phyloP scores from a whole-genome alignment of 257 asterid species.

The Capsicum rhomboideum region DNA sequence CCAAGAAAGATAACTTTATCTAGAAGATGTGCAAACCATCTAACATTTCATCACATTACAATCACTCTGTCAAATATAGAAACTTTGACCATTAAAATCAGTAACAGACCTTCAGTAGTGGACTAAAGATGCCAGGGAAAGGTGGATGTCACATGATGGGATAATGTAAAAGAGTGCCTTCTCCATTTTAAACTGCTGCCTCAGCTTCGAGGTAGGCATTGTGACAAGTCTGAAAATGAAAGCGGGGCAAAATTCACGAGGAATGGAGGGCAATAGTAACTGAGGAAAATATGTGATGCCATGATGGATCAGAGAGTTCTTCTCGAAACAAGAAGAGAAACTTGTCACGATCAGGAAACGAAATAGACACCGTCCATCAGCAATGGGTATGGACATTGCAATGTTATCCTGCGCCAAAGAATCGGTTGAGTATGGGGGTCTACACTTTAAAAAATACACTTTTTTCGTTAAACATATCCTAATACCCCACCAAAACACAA shows the following conservation, averaged over 20 bases:
- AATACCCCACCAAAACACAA: slow-evolving; percentile 35
- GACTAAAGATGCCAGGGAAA: slow-evolving; percentile 54
- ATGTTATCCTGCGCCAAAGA: slow-evolving; percentile 76
- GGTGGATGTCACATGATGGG: slow-evolving; percentile 49
- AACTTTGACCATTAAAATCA: slow-evolving; percentile 41
- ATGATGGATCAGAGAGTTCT: slow-evolving; percentile 51
- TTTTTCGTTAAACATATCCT: slow-evolving; percentile 28
- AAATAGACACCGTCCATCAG: slow-evolving; percentile 54
- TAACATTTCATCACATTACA: slow-evolving; percentile 24
- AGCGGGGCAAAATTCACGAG: slow-evolving; percentile 50
- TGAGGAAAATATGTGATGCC: slow-evolving; percentile 50
- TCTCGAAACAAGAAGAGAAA: slow-evolving; percentile 46
- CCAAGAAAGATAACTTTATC: not conserved
- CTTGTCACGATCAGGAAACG: slow-evolving; percentile 51
- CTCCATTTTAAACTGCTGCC: slow-evolving; percentile 50
- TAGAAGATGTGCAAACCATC: slow-evolving; percentile 21
- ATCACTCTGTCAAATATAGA: slow-evolving; percentile 33
- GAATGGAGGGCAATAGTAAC: slow-evolving; percentile 50
- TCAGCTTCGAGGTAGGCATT: slow-evolving; percentile 48
- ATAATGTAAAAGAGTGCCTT: slow-evolving; percentile 43
- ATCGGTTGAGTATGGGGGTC: slow-evolving; percentile 57
- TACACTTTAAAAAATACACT: slow-evolving; percentile 28
- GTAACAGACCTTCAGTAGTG: slow-evolving; percentile 59
- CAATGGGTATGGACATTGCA: slow-evolving; percentile 46
- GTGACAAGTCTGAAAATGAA: slow-evolving; percentile 46